Evolutionary conservation across 352 stramenopile species (phyloP).

Genomic region (Phytophthora meadii): DNA sequence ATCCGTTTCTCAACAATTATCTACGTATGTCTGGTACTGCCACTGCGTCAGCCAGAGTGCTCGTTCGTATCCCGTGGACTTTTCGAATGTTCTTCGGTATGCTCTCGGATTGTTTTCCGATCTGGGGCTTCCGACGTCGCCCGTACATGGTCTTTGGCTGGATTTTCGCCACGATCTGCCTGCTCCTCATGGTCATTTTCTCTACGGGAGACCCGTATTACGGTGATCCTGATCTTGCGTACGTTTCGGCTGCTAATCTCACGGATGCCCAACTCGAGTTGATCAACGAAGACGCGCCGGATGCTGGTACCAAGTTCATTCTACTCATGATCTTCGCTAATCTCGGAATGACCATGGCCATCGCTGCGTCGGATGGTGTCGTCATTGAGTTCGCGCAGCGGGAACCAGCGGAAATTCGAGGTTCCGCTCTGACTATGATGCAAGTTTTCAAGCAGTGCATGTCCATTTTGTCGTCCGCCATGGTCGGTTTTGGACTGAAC

Average conservation of each 20-base stretch:
- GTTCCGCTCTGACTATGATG: constrained; percentile 54
- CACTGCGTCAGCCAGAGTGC: constrained; percentile 45
- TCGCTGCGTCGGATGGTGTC: constrained; percentile 52
- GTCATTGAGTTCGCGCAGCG: constrained; percentile 66
- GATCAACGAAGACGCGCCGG: constrained; percentile 51
- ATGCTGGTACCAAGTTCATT: constrained; percentile 56
- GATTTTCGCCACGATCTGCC: constrained; percentile 40
- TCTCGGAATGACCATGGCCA: constrained; percentile 54
- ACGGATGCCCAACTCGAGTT: constrained; percentile 43
- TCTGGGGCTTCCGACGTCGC: constrained; percentile 76
- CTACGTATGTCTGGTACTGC: constrained; percentile 46
- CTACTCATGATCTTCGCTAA: constrained; percentile 66
- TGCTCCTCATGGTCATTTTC: constrained; percentile 44
- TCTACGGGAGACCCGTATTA: constrained; percentile 44
- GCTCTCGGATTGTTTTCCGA: constrained; percentile 80
- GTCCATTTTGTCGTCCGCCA: constrained; percentile 50
- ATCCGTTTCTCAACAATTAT: constrained; percentile 52
- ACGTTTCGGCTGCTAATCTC: constrained; percentile 31
- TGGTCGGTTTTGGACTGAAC: constrained; percentile 67
- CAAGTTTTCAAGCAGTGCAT: constrained; percentile 48
- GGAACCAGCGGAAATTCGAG: constrained; percentile 50
- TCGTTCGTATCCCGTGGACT: constrained; percentile 59
- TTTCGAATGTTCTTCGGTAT: constrained; percentile 86
- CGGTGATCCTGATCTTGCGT: constrained; percentile 34
- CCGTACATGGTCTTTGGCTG: constrained; percentile 83